Percentiles rank a stretch among this genome's conserved stretches.
phyloP scores from a whole-genome alignment of 163 green algal species.

The Scenedesmus sp. region DNA sequence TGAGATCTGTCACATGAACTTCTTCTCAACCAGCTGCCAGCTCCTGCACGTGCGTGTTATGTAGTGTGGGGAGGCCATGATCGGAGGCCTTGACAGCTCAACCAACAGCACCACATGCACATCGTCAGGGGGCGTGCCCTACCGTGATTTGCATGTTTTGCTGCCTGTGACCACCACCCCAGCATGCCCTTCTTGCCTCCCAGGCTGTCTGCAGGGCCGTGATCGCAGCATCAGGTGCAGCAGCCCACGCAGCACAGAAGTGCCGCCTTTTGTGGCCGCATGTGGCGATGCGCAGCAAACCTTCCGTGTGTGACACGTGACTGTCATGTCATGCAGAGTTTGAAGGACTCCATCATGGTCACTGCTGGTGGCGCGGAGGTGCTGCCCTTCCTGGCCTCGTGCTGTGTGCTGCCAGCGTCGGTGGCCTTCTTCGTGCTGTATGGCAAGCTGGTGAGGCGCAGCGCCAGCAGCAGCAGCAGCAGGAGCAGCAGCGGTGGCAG shows the following conservation, averaged over 20 bases:
- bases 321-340: slow-evolving; percentile 65
- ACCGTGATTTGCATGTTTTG: no score
- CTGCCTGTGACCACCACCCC: no score
- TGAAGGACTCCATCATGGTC: slow-evolving; percentile 90
- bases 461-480: background rate
- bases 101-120: no score
- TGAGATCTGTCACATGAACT: background rate
- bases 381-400: slow-evolving; percentile 86
- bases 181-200: no score
- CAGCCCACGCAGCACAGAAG: background rate
- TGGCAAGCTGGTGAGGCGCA: slow-evolving; percentile 66
- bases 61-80: no score
- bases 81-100: no score
- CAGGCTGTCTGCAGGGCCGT: no score
- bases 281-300: background rate
- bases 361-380: slow-evolving; percentile 82
- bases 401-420: slow-evolving; percentile 83
- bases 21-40: background rate
- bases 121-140: no score
- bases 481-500: background rate
- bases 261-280: no score
- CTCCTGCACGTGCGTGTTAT: no score
- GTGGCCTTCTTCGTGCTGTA: slow-evolving; percentile 89
- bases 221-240: background rate
- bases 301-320: background rate